A percentile compares a stretch with the other conserved stretches of the same genome.
These are phyloP conservation scores for Suhomyces pyralidae DNA, from an alignment of 805 yeast genomes.

Conservation along the genomic window DNA sequence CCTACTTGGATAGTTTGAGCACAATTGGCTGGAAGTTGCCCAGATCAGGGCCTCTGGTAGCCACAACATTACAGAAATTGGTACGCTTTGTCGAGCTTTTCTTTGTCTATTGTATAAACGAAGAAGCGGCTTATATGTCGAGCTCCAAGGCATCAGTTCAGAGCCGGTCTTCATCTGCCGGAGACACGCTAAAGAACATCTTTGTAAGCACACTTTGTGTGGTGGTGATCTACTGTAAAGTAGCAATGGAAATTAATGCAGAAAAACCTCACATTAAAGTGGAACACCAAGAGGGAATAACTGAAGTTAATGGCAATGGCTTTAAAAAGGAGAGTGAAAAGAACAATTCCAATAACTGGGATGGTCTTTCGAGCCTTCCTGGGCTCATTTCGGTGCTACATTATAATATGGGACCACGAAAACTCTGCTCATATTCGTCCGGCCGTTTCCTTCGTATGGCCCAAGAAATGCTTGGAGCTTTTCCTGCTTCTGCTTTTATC, in stretches of 20 bases:
- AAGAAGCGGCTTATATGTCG: conserved; percentile 45
- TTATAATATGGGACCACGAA: conserved; percentile 64
- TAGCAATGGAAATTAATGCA: neutral
- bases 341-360: no score
- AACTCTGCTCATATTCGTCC: conserved; percentile 62
- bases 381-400: conserved; percentile 47
- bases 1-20: conserved; percentile 26
- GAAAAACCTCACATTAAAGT: neutral
- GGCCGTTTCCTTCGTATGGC: conserved; percentile 63
- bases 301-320: neutral
- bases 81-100: conserved; percentile 38
- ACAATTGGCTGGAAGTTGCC: conserved; percentile 34
- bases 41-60: neutral
- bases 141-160: conserved; percentile 40
- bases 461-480: conserved; percentile 48
- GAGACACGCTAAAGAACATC: conserved; percentile 44
- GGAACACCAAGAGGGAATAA: neutral
- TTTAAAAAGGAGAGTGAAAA: neutral
- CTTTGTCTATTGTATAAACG: conserved; percentile 51
- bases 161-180: conserved; percentile 41
- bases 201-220: conserved; percentile 37
- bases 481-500: conserved; percentile 34
- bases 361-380: neutral
- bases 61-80: conserved; percentile 18
- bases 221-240: conserved; percentile 37